These are phyloP conservation scores for Albophoma yamanashiensis DNA, from an alignment of 2,329 filamentous ascomycete genomes.

Conservation along the genomic window DNA sequence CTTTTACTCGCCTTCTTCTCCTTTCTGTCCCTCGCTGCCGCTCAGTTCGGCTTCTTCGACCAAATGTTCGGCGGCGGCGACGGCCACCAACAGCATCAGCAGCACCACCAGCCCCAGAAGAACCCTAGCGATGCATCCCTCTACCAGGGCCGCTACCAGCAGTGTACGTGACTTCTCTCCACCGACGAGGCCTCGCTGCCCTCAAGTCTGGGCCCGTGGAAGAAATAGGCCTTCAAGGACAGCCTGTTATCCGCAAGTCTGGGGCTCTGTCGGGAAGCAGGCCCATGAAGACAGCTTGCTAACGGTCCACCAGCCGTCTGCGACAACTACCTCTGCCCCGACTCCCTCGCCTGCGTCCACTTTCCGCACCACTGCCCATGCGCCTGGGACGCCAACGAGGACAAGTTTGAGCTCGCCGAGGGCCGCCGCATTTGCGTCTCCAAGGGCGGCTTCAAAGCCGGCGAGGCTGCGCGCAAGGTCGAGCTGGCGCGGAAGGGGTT, in stretches of 20 bases:
- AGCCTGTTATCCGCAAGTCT: background rate
- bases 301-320: conserved; percentile 53
- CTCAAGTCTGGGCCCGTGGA: background rate
- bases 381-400: conserved; percentile 63
- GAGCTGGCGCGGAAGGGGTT: conserved; percentile 72
- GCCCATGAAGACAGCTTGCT: background rate
- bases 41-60: conserved; percentile 93
- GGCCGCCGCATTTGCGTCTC: conserved; percentile 64
- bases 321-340: conserved; percentile 88
- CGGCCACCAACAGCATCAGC: conserved; percentile 38
- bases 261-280: background rate
- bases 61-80: conserved; percentile 72
- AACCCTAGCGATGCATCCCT: conserved; percentile 72
- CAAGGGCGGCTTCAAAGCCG: conserved; percentile 62
- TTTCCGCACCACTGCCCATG: conserved; percentile 97
- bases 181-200: background rate
- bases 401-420: conserved; percentile 66
- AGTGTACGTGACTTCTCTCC: conserved; percentile 35
- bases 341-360: conserved; percentile 88
- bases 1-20: conserved; percentile 39
- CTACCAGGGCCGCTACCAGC: conserved; percentile 63
- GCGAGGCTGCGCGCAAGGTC: conserved; percentile 64
- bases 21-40: conserved; percentile 49
- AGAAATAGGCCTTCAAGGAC: background rate
- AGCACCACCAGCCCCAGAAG: conserved; percentile 55